Percentiles rank a stretch among this genome's conserved stretches.
Evolutionary conservation across 2,329 filamentous ascomycete species (phyloP).

Genomic region (Ophiostoma sp.): DNA sequence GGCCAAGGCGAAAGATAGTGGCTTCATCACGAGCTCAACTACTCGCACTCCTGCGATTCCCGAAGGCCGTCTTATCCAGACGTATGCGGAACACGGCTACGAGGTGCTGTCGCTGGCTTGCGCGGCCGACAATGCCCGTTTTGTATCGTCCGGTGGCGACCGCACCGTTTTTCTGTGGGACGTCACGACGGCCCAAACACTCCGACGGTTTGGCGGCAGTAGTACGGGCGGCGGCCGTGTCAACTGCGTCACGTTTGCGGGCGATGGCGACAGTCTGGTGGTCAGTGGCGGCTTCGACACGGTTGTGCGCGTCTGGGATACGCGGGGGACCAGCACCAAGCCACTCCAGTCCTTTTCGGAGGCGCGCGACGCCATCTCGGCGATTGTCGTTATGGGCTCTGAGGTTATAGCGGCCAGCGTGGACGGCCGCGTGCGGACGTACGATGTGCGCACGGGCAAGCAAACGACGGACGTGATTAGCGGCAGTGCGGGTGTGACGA

Average conservation of each 20-base stretch:
- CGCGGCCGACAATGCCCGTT: constrained; percentile 73
- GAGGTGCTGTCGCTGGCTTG: constrained; percentile 82
- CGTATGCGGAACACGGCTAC: constrained; percentile 87
- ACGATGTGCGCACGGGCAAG: constrained; percentile 78
- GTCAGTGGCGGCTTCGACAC: constrained; percentile 74
- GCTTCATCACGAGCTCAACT: constrained; percentile 24
- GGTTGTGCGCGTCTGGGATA: constrained; percentile 75
- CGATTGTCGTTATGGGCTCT: constrained; percentile 48
- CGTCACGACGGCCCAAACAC: constrained; percentile 75
- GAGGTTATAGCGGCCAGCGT: constrained; percentile 76
- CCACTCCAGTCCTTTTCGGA: constrained; percentile 73
- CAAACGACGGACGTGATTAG: constrained; percentile 70
- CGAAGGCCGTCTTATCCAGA: constrained; percentile 71
- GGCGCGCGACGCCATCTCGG: constrained; percentile 67
- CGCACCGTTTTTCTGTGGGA: constrained; percentile 94
- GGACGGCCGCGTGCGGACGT: constrained; percentile 77
- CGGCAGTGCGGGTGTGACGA: constrained; percentile 64
- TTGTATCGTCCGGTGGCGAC: constrained; percentile 87
- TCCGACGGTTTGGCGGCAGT: constrained; percentile 66
- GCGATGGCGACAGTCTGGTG: constrained; percentile 71
- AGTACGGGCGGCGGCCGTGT: constrained; percentile 65
- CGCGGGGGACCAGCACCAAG: constrained; percentile 52
- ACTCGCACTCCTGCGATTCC: constrained; percentile 40
- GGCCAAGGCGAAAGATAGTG: constrained; percentile 13
- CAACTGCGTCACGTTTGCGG: constrained; percentile 77